Conservation (phyloP, 305 asterid species). For the Nicotiana rustica region DNA sequence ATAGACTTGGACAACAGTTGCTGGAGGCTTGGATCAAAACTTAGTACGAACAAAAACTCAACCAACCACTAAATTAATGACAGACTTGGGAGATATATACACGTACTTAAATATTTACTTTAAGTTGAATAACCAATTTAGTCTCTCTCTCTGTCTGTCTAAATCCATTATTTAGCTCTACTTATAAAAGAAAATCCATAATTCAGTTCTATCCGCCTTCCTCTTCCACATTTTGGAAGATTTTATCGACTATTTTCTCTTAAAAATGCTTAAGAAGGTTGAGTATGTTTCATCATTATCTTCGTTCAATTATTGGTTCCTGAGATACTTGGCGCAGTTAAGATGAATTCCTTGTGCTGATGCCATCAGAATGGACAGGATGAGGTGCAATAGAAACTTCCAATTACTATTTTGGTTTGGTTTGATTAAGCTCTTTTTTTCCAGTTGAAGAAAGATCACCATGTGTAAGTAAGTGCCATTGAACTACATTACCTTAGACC, state of each 20-base stretch:
- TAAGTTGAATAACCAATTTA: slow-evolving; percentile 11
- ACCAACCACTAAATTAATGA: slow-evolving; percentile 11
- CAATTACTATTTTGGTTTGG: not conserved
- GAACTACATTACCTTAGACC: not conserved
- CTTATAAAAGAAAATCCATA: slow-evolving; percentile 3
- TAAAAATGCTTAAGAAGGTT: slow-evolving; percentile 3
- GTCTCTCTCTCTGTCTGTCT: slow-evolving; percentile 9
- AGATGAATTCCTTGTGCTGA: not conserved
- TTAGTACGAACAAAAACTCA: not conserved
- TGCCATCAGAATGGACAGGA: slow-evolving; percentile 8
- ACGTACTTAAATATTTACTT: not conserved
- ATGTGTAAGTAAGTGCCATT: not conserved
- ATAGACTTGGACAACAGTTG: slow-evolving; percentile 25
- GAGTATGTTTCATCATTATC: slow-evolving; percentile 3
- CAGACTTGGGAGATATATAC: not conserved
- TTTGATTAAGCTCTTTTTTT: not conserved
- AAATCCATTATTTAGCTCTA: not conserved
- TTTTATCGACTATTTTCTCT: not conserved
- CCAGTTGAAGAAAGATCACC: not conserved
- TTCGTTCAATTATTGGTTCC: not conserved
- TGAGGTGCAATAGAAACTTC: not conserved
- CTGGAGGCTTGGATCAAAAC: slow-evolving; percentile 6
- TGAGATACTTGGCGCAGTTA: not conserved
- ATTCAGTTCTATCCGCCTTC: not conserved
- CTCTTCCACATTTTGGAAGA: not conserved